phyloP scores from a whole-genome alignment of 768 basidiomycete species.

The Tulasnella sp. region DNA sequence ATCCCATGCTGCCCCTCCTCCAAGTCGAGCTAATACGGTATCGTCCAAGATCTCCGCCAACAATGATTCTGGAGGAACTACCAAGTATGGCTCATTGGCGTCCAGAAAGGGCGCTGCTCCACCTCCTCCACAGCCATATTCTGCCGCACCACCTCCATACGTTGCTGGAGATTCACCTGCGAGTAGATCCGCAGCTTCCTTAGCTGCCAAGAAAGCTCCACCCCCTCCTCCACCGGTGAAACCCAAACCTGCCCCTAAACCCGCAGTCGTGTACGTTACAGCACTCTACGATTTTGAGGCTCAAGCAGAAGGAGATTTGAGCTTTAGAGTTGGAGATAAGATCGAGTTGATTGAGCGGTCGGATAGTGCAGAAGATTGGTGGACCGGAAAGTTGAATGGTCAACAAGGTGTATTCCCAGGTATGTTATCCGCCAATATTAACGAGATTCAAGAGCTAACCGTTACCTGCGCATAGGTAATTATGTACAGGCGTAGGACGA shows the following conservation, averaged over 20 bases:
- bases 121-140: slow-evolving; percentile 28
- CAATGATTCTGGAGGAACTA: not conserved
- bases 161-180: slow-evolving; percentile 23
- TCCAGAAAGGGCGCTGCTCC: slow-evolving; percentile 21
- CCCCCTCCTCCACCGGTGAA: slow-evolving; percentile 89
- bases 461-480: too few species aligned
- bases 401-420: slow-evolving; percentile 76
- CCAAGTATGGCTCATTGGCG: slow-evolving; percentile 5
- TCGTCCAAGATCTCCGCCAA: slow-evolving; percentile 1
- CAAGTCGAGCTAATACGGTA: slow-evolving; percentile 22
- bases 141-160: slow-evolving; percentile 32
- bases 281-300: slow-evolving; percentile 93
- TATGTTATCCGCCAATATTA: slow-evolving; percentile 10
- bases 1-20: slow-evolving; percentile 26
- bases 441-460: too few species aligned
- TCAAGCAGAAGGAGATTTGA: slow-evolving; percentile 87
- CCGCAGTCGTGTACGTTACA: slow-evolving; percentile 60
- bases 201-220: slow-evolving; percentile 59
- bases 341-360: slow-evolving; percentile 83
- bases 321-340: slow-evolving; percentile 75
- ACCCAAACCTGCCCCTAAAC: slow-evolving; percentile 64
- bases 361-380: slow-evolving; percentile 85
- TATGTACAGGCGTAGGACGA: too few species aligned
- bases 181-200: slow-evolving; percentile 22
- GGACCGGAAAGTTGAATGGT: slow-evolving; percentile 83